Conservation (phyloP, 805 yeast genomes). For the Candida dajiaensis region DNA sequence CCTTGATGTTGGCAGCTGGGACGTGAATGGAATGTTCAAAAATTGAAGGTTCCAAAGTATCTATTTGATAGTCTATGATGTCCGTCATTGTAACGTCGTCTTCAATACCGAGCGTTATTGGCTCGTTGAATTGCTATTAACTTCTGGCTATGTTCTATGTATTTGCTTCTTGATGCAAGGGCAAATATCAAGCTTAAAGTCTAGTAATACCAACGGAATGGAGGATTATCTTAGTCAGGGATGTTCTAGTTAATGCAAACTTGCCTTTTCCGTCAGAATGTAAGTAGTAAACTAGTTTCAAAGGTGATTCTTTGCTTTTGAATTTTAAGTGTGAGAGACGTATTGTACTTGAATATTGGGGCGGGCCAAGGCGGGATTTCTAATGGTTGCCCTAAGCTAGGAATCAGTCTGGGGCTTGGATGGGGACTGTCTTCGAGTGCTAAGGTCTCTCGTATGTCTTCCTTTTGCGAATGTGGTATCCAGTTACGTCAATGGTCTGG, state of each 20-base stretch:
- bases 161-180: not conserved
- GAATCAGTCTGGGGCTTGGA: not conserved
- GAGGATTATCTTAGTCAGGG: not conserved
- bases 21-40: constrained; percentile 6
- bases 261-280: too few species aligned
- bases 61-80: constrained; percentile 5
- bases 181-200: not conserved
- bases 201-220: not conserved
- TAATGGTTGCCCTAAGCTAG: not conserved
- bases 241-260: not conserved
- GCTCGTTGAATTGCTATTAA: too few species aligned
- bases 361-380: too few species aligned
- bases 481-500: too few species aligned
- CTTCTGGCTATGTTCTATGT: not conserved
- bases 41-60: not conserved
- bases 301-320: too few species aligned
- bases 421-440: not conserved
- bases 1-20: not conserved
- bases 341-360: not conserved
- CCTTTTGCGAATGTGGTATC: too few species aligned
- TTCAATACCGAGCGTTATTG: not conserved
- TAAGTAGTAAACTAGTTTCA: too few species aligned
- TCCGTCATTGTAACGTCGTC: constrained; percentile 4
- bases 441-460: too few species aligned
- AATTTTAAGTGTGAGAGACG: too few species aligned